Base-by-base conservation (phyloP, 768 basidiomycete genomes). In the Pleurotus cornucopiae region DNA sequence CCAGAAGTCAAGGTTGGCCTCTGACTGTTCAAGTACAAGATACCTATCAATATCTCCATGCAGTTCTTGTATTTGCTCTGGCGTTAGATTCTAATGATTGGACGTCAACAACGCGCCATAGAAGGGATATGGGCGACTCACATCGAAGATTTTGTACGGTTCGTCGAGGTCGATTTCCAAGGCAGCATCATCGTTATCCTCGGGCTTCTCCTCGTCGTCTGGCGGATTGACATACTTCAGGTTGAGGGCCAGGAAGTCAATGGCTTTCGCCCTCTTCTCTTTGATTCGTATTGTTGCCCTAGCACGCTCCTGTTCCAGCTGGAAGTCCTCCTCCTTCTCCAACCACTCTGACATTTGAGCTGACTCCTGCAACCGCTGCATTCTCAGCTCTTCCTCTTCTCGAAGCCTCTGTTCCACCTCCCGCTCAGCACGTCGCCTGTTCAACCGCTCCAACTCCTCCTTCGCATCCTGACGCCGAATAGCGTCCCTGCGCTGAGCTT, bases 321-420 rank as follows among this genome's bases (percentile, higher is more conserved):
- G 94, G 69, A 98, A 99, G 60, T 94, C 92, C 47, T 93, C 96
- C 64, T 99, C 97, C 71, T 95, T 95, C 38, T 91, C 85, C 59
- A 98, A 78, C 97, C 97, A 99, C 57, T 97, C 94, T 4, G 92
- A 89, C 95, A 98, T 98, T 65, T 97, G 94, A 5, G 89, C 93
- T 20, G 94, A 94, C 73, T 99, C 97, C 49, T 93, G 88, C 55
- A 96, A 65, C 54, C 94, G 80, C 58, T 89, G 86, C 84, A 94
- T 91, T 60, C 89, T 78, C 59, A 91, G 71, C 63, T 95, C 93
- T 71, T 99, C 97, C 65, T 98, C 92, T 65, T 99, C 97, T 30
- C 95, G 75, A 20, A 98, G 73, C 58, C 79, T 79, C 69, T 88
- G 85, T 64, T 98, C 97, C 1, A 84, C 88, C 68, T 99, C 97